Conservation (phyloP, 805 yeast species). For the Metschnikowia vanudenii region DNA sequence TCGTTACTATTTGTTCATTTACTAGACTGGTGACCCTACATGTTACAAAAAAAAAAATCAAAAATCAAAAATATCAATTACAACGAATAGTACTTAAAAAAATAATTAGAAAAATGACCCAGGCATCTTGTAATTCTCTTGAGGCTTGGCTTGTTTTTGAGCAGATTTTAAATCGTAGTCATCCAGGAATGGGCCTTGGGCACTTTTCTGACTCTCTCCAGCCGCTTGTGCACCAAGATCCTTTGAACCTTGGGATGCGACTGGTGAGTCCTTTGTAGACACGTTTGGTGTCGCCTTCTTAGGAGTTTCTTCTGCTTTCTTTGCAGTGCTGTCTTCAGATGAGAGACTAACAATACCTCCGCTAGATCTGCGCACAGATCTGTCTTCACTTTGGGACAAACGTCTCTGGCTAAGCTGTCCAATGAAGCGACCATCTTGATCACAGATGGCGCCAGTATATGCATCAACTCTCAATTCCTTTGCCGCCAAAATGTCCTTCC, state of each 20-base stretch:
- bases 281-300: too few species aligned
- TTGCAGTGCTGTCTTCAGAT: neutral
- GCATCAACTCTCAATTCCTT: slow-evolving; percentile 32
- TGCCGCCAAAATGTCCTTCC: slow-evolving; percentile 23
- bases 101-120: slow-evolving; percentile 10
- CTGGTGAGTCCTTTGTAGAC: too few species aligned
- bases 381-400: slow-evolving; percentile 12
- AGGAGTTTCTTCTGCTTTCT: too few species aligned
- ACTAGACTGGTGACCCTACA: too few species aligned
- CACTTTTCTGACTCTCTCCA: neutral
- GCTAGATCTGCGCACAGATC: slow-evolving; percentile 3
- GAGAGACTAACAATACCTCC: slow-evolving; percentile 14
- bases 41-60: neutral
- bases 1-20: too few species aligned
- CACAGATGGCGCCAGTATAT: slow-evolving; percentile 28
- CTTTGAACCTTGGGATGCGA: neutral
- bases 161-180: slow-evolving; percentile 7
- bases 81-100: neutral
- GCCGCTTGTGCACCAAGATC: slow-evolving; percentile 1
- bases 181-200: slow-evolving; percentile 6
- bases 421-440: slow-evolving; percentile 26
- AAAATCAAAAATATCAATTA: neutral
- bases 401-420: slow-evolving; percentile 17
- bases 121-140: slow-evolving; percentile 10
- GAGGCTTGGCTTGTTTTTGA: slow-evolving; percentile 3